These are phyloP conservation scores for Podaxis sp. DNA, from an alignment of 768 basidiomycete species.

Conservation along the genomic window DNA sequence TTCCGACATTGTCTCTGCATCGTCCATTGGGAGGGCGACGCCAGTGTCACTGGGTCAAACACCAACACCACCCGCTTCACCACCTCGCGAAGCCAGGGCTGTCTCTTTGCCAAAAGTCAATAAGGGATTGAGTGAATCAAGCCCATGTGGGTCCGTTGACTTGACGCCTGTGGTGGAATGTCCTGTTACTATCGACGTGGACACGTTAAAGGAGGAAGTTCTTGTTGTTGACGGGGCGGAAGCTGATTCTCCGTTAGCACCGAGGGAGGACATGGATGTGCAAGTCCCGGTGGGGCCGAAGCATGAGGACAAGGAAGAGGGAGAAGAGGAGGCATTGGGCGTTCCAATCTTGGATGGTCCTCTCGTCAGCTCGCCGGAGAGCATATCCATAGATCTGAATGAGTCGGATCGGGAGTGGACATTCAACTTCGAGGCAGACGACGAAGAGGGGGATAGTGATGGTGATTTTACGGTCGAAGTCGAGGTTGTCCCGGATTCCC, in stretches of 20 bases:
- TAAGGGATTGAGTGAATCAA: not conserved
- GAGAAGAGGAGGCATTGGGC: constrained; percentile 13
- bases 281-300: not conserved
- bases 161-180: not conserved
- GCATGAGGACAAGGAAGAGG: constrained; percentile 1
- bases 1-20: not conserved
- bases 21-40: constrained; percentile 1
- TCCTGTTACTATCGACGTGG: not conserved
- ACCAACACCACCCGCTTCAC: constrained; percentile 42
- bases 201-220: not conserved
- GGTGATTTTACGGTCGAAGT: not conserved
- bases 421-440: not conserved
- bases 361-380: constrained; percentile 11
- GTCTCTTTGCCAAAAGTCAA: constrained; percentile 2
- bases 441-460: not conserved
- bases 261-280: not conserved
- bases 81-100: constrained; percentile 19
- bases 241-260: not conserved
- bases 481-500: not conserved
- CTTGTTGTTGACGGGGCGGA: not conserved
- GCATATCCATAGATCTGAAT: not conserved
- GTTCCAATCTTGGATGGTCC: not conserved
- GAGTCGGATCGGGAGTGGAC: not conserved
- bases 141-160: not conserved
- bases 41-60: constrained; percentile 24